These are phyloP conservation scores for Suillus subalutaceus DNA, from an alignment of 768 basidiomycete species.

Conservation along the genomic window DNA sequence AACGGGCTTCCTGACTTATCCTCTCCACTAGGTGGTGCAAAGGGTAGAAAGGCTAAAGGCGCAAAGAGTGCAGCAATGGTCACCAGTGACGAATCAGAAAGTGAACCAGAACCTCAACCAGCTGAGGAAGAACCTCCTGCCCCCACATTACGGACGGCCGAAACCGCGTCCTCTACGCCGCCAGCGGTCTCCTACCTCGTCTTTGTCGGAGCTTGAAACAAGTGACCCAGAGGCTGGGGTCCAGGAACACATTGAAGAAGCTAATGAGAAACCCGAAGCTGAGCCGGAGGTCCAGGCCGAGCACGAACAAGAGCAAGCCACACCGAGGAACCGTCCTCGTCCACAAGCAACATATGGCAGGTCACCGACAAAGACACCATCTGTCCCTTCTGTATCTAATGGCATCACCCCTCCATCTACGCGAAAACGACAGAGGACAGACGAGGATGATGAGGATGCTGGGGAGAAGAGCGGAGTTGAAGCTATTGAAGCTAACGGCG, in stretches of 20 bases:
- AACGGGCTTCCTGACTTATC: constrained; percentile 8
- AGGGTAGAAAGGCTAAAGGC: constrained; percentile 40
- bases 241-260: constrained; percentile 19
- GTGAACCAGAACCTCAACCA: constrained; percentile 22
- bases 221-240: constrained; percentile 6
- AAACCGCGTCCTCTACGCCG: constrained; percentile 25
- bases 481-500: constrained; percentile 17
- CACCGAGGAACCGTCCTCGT: constrained; percentile 33
- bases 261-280: constrained; percentile 4
- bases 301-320: constrained; percentile 19
- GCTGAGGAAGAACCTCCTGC: constrained; percentile 23
- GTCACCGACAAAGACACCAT: constrained; percentile 23
- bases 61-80: constrained; percentile 33
- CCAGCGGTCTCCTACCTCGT: constrained; percentile 17
- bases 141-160: constrained; percentile 24
- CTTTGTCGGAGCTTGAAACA: constrained; percentile 15
- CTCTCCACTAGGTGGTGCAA: constrained; percentile 23
- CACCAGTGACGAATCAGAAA: constrained; percentile 35
- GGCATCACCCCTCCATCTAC: constrained; percentile 12
- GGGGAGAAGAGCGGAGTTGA: constrained; percentile 31
- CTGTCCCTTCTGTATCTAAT: constrained; percentile 10
- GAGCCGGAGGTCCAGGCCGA: constrained; percentile 2
- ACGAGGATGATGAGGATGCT: constrained; percentile 24
- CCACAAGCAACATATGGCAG: constrained; percentile 22
- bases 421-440: constrained; percentile 34